phyloP scores from a whole-genome alignment of 176 grass and related monocot genomes.

The Metroxylon sagu region DNA sequence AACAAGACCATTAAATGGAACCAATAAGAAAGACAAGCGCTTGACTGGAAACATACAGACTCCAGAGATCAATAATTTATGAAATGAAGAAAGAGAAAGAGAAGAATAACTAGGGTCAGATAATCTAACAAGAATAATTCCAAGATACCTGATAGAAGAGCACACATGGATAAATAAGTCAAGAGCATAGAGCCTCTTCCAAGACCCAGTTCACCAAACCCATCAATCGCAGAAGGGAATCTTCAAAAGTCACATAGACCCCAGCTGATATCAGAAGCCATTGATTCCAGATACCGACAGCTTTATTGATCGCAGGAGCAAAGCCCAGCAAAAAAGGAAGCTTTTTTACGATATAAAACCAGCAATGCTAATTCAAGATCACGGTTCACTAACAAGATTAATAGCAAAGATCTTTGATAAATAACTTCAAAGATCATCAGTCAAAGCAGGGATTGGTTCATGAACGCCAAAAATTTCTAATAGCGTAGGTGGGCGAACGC shows the following conservation, averaged over 20 bases:
- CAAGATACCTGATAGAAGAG: background rate
- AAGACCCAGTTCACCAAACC: background rate
- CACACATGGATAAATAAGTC: background rate
- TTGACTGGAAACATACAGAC: no score
- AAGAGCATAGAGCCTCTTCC: background rate
- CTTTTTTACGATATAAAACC: background rate
- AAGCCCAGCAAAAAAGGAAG: background rate
- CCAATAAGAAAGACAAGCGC: no score
- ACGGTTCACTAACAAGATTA: no score
- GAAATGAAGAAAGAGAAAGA: background rate
- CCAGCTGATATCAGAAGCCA: background rate
- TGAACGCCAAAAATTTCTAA: background rate
- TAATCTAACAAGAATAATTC: no score
- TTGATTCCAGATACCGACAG: slow-evolving; percentile 6
- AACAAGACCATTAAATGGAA: no score
- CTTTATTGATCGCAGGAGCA: slow-evolving; percentile 1
- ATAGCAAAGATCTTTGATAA: no score
- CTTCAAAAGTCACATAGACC: slow-evolving; percentile 8
- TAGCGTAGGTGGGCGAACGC: background rate
- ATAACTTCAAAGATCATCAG: no score
- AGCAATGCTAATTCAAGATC: background rate
- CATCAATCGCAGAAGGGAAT: background rate
- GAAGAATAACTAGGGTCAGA: background rate
- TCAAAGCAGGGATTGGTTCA: no score
- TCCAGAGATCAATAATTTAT: no score